Evolutionary conservation across 2,329 filamentous ascomycete species (phyloP).

Genomic region (Paecilomyces dactylethromorphus): DNA sequence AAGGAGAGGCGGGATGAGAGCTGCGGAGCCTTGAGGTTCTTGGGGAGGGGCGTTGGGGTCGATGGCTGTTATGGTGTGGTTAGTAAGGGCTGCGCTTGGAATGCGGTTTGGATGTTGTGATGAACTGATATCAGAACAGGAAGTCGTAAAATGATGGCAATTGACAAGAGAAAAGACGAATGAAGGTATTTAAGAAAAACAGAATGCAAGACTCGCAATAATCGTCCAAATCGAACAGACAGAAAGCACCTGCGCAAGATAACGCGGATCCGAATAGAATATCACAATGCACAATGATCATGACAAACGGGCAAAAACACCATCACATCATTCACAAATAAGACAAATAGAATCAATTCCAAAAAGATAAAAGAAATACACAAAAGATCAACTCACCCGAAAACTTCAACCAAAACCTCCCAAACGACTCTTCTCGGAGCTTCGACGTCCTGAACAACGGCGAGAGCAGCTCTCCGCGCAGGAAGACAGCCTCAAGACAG

Average conservation of each 20-base stretch:
- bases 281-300: too few relatives aligned
- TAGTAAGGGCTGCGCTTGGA: not conserved
- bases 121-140: too few relatives aligned
- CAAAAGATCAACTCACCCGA: slow-evolving; percentile 19
- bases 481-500: slow-evolving; percentile 25
- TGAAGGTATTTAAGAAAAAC: too few relatives aligned
- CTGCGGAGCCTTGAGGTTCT: slow-evolving; percentile 21
- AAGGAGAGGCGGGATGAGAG: slow-evolving; percentile 36
- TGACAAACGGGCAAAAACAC: too few relatives aligned
- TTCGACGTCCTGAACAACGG: slow-evolving; percentile 22
- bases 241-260: too few relatives aligned
- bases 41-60: not conserved
- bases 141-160: too few relatives aligned
- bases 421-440: slow-evolving; percentile 35
- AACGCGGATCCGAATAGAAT: too few relatives aligned
- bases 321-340: too few relatives aligned
- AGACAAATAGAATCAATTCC: too few relatives aligned
- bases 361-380: not conserved
- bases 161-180: too few relatives aligned
- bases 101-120: not conserved
- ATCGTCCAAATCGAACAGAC: too few relatives aligned
- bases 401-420: slow-evolving; percentile 34
- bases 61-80: not conserved
- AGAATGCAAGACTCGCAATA: too few relatives aligned
- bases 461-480: slow-evolving; percentile 26